Base-by-base conservation (phyloP, 805 yeast genomes). In the Maudiozyma barnettii region DNA sequence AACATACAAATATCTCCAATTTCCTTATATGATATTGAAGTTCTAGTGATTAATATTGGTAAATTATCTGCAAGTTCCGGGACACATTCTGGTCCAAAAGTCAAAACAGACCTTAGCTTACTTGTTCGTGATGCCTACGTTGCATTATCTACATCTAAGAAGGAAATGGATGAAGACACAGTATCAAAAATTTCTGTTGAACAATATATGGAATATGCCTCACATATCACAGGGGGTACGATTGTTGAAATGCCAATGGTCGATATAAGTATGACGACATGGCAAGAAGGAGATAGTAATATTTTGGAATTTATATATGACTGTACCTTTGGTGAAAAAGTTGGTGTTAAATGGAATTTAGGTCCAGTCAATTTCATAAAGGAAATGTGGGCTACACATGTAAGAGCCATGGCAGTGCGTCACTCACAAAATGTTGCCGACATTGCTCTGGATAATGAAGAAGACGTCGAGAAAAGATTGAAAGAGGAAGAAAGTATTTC, bases 311-410 rank as follows among this genome's bases (percentile, higher is more conserved):
- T 82, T 58, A 69, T 74, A 1, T 93, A 77, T 63, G 73, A 73
- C 41, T 80, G 93, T 44, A 71, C 80, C 2, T 88, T 93, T 68
- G 95, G 87, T 8, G 97, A 96, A 23, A 79, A 87, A 14, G 93
- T 93, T 37, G 95, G 88, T 50, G 81, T 93, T 1, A 76, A 87
- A 43, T 93, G 99, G 99, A 93, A 93, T 61, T 68, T 93, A 26
- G 97, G 98, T 0, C 82, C 95, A 0, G 81, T 93, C 18, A 86
- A 84, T 57, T 88, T 88, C 53, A 87, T 93, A 31, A 73, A 95
- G 33, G 96, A 88, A 57, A 89, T 93, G 95, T 84, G 90, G 82
- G 76, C 88, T 13, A 77, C 89, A 2, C 96, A 93, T 67, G 81
- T 80, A 1, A 76, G 79, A 40, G 84, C 96, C 0, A 69, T 87